Evolutionary conservation across 2,329 filamentous ascomycete species (phyloP).

Genomic region (Aspergillus sp.): DNA sequence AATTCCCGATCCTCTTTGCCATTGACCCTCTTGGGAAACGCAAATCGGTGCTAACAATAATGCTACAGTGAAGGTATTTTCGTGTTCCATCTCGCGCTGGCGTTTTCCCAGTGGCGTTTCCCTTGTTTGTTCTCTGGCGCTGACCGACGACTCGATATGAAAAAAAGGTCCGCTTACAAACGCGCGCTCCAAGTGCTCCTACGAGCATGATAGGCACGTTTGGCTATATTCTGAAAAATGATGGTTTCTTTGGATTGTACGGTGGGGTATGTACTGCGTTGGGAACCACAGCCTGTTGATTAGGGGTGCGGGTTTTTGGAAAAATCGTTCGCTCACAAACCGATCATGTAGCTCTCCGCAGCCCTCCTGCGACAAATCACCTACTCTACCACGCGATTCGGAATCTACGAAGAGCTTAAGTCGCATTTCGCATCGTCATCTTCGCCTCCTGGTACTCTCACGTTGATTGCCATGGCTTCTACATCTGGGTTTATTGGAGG

Average conservation of each 20-base stretch:
- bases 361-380: conserved; percentile 90
- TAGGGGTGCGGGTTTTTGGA: neutral
- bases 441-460: conserved; percentile 60
- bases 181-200: conserved; percentile 68
- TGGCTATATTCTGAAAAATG: conserved; percentile 68
- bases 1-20: neutral
- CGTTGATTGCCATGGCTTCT: conserved; percentile 78
- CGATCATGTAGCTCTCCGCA: conserved; percentile 63
- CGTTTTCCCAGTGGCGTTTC: neutral
- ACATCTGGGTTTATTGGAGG: conserved; percentile 84
- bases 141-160: conserved; percentile 6
- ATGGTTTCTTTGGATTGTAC: conserved; percentile 80
- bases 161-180: conserved; percentile 76
- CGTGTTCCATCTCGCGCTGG: neutral
- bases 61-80: conserved; percentile 50
- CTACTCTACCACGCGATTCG: conserved; percentile 94
- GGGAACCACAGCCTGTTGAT: too few relatives aligned
- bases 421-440: conserved; percentile 54
- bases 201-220: conserved; percentile 84
- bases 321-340: neutral
- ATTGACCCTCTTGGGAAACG: neutral
- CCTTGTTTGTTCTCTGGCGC: conserved; percentile 7
- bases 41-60: conserved; percentile 15
- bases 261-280: conserved; percentile 56
- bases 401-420: conserved; percentile 93